Base-by-base conservation (phyloP, 2,329 filamentous ascomycete genomes). In the Fusarium keratoplasticum region DNA sequence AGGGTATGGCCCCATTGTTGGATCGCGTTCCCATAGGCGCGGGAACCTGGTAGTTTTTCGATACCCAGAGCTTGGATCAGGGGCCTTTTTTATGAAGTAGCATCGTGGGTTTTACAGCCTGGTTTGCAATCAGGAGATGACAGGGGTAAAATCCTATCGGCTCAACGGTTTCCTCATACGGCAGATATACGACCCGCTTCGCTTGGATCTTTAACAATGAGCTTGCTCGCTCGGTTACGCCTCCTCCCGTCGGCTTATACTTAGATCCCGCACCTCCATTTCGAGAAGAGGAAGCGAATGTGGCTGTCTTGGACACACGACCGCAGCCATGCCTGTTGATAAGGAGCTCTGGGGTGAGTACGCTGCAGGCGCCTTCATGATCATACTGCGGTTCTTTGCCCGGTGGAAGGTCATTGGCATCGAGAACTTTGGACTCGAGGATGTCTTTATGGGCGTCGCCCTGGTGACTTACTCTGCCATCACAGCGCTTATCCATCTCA, bases 341-440 rank as follows among this genome's bases (percentile, higher is more conserved):
- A 35, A 55, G 31, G 61, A 63, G 22, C 61, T 63, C 35, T 63
- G 61, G 61, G 61, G 31, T 1, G 25, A 63, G 25, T 63, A 35
- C 33, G 61, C 61, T 25, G 31, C 16, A 18, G 61, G 61, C 35
- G 33, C 61, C 13, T 40, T 63, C 33, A 22, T 63, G 22, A 55
- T 63, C 8, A 11, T 55, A 5, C 44, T 63, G 3, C 47, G 61
- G 18, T 57, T 63, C 35, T 55, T 63, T n/a, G 47, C 47, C 22
- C 20, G 47, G 31, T 57, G 44, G 44, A 63, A 57, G 9, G 33
- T 63, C 13, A 25, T 50, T 9, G 59, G 59, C 1, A 9, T 47
- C 14, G 5, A 13, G 1, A 50, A 61, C 29, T 47, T 61, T 36
- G 27, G 14, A 0, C 18, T 47, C 4, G 59, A 61, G 27, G 59